phyloP scores from a whole-genome alignment of 306 rosid genomes.

The Cucumis sativus region DNA sequence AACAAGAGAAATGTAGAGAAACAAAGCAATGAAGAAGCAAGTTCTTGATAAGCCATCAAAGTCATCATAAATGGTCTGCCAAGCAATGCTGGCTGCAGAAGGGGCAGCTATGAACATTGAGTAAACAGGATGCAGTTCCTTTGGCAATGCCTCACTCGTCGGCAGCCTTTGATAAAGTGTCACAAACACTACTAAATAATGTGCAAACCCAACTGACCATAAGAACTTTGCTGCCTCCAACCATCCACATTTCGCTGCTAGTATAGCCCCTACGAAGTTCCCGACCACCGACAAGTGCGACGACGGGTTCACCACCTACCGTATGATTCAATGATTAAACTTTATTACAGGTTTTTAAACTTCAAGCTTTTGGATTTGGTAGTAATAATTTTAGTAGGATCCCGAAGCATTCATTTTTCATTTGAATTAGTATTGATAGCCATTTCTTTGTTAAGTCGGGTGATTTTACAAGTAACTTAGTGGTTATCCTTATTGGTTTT shows the following conservation, averaged over 20 bases:
- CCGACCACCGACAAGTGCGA: constrained; percentile 76
- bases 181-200: constrained; percentile 68
- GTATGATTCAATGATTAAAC: neutral
- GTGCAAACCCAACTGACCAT: constrained; percentile 85
- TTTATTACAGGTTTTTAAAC: neutral
- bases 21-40: constrained; percentile 77
- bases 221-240: constrained; percentile 68
- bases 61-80: constrained; percentile 52
- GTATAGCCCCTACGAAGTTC: constrained; percentile 74
- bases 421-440: too few relatives aligned
- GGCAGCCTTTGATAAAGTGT: constrained; percentile 85
- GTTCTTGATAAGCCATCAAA: constrained; percentile 57
- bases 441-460: too few relatives aligned
- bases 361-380: too few relatives aligned
- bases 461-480: too few relatives aligned
- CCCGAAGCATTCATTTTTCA: too few relatives aligned
- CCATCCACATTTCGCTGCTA: constrained; percentile 76
- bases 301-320: constrained; percentile 59
- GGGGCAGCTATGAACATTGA: constrained; percentile 91
- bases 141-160: constrained; percentile 68
- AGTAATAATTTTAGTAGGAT: too few relatives aligned
- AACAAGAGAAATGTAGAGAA: constrained; percentile 56
- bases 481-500: too few relatives aligned
- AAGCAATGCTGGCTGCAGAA: constrained; percentile 72
- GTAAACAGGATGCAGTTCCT: constrained; percentile 83